These are phyloP conservation scores for Hypoxylon lenormandii DNA, from an alignment of 495 filamentous ascomycete species.

Conservation along the genomic window DNA sequence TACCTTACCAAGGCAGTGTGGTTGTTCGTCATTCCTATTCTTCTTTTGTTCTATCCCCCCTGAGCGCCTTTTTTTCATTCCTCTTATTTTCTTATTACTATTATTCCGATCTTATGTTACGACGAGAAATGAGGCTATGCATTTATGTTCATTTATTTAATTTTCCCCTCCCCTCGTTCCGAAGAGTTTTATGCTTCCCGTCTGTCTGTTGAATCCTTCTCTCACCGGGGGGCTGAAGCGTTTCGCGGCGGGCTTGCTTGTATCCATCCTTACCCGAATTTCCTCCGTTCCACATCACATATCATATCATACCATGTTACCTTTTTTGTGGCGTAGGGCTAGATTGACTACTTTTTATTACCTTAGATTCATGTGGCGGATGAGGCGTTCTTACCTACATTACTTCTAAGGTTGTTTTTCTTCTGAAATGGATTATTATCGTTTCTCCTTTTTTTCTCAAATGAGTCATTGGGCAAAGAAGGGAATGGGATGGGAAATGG, in stretches of 20 bases:
- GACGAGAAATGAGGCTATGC: conserved; percentile 41
- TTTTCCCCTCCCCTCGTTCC: background rate
- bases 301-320: conserved; percentile 1
- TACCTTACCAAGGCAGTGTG: conserved; percentile 3
- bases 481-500: too few species aligned
- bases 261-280: background rate
- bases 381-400: background rate
- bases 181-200: background rate
- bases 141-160: conserved; percentile 9
- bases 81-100: background rate
- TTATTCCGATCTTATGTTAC: background rate
- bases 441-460: background rate
- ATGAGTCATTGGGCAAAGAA: too few species aligned
- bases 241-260: background rate
- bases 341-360: conserved; percentile 13
- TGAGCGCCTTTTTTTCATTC: conserved; percentile 1
- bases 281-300: background rate
- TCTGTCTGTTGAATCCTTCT: background rate
- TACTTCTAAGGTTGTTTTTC: too few species aligned
- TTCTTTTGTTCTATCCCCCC: background rate
- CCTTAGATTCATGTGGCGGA: conserved; percentile 8
- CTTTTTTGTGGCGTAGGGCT: conserved; percentile 15
- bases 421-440: background rate
- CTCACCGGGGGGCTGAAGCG: conserved; percentile 14
- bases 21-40: conserved; percentile 14